phyloP scores from a whole-genome alignment of 306 rosid genomes.

The Quercus gilva region DNA sequence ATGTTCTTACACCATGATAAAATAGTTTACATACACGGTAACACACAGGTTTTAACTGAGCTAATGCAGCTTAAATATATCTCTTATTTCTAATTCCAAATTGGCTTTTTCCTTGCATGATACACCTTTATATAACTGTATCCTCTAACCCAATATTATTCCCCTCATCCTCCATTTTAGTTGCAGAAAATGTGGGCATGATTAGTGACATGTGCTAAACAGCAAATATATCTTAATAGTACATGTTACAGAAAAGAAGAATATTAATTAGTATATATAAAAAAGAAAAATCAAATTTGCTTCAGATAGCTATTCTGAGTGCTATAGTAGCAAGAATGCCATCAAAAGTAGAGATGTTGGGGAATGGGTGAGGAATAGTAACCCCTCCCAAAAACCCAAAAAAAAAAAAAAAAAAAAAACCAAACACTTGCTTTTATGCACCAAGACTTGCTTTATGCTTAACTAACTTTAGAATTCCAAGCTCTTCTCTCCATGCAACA shows the following conservation, averaged over 20 bases:
- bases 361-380: conserved; percentile 43
- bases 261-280: background rate
- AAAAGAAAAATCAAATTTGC: background rate
- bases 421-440: conserved; percentile 45
- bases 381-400: background rate
- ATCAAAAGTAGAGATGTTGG: conserved; percentile 54
- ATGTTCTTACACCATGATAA: conserved; percentile 26
- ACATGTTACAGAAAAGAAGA: background rate
- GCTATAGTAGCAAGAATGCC: conserved; percentile 26
- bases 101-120: background rate
- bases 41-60: conserved; percentile 2
- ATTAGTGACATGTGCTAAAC: no score
- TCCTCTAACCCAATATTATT: background rate
- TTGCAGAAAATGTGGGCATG: no score
- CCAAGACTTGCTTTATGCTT: conserved; percentile 41
- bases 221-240: no score
- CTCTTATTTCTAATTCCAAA: background rate
- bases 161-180: background rate
- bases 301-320: background rate
- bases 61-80: conserved; percentile 13
- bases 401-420: conserved; percentile 7
- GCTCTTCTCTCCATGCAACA: conserved; percentile 57
- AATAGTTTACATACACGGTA: background rate
- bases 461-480: conserved; percentile 65
- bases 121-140: background rate